These are phyloP conservation scores for Penicillium dipodomyicola DNA, from an alignment of 495 filamentous ascomycete genomes.

Conservation along the genomic window DNA sequence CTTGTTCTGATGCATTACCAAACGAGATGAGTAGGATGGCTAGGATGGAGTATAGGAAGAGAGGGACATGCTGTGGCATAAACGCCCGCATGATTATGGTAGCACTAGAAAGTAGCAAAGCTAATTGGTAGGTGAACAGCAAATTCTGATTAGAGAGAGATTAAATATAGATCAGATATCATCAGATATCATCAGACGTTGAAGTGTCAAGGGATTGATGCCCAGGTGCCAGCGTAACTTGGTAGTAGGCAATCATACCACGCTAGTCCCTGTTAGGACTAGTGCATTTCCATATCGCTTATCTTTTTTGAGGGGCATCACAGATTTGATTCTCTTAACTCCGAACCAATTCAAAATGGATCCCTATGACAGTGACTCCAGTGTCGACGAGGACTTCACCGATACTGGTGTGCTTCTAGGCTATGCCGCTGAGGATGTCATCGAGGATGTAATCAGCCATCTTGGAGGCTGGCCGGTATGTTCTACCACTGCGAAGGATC, in stretches of 20 bases:
- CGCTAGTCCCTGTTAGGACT: background rate
- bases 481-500: slow-evolving; percentile 4
- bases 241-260: background rate
- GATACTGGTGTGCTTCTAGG: slow-evolving; percentile 90
- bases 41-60: slow-evolving; percentile 11
- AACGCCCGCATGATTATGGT: background rate
- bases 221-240: background rate
- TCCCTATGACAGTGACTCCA: slow-evolving; percentile 76
- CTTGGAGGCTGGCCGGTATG: slow-evolving; percentile 85
- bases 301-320: slow-evolving; percentile 30
- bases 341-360: slow-evolving; percentile 57
- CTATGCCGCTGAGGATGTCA: slow-evolving; percentile 78
- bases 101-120: background rate
- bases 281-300: slow-evolving; percentile 26
- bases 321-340: slow-evolving; percentile 11
- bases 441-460: slow-evolving; percentile 83
- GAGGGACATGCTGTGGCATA: background rate
- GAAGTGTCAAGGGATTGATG: background rate
- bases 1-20: slow-evolving; percentile 28
- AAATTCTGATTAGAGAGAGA: background rate
- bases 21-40: slow-evolving; percentile 19
- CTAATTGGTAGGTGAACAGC: background rate
- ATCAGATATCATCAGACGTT: background rate
- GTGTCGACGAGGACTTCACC: slow-evolving; percentile 64
- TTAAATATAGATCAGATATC: background rate